Conservation (phyloP, 176 grass and related monocot species). For the Triticum dicoccoides region DNA sequence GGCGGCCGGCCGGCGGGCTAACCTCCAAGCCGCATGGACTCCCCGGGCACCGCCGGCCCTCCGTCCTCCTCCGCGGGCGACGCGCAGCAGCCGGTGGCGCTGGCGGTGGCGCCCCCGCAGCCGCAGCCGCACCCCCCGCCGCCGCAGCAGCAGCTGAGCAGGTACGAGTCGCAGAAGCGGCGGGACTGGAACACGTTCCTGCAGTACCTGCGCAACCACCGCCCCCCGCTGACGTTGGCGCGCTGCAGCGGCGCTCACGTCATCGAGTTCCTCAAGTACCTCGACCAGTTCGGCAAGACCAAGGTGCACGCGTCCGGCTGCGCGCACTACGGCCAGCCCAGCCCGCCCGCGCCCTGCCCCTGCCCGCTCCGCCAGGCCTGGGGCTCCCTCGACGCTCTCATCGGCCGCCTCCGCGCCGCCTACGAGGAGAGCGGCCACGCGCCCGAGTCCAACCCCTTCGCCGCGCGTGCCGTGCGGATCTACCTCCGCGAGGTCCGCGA, state of each 20-base stretch:
- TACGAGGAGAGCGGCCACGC: constrained; percentile 89
- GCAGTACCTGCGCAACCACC: constrained; percentile 98
- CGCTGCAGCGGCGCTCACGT: constrained; percentile 97
- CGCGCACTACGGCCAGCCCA: constrained; percentile 82
- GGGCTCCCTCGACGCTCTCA: constrained; percentile 96
- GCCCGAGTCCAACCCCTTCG: constrained; percentile 91
- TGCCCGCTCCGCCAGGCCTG: constrained; percentile 91
- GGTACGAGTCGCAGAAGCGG: constrained; percentile 98
- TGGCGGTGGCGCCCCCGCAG: neutral
- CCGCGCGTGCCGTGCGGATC: constrained; percentile 87
- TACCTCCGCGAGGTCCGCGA: constrained; percentile 97
- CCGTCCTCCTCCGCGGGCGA: constrained; percentile 8
- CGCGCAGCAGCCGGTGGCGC: constrained; percentile 5
- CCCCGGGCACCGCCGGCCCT: constrained; percentile 9
- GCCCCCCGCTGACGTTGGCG: constrained; percentile 82
- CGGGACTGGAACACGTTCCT: constrained; percentile 99
- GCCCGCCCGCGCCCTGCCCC: constrained; percentile 76
- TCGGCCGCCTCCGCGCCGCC: constrained; percentile 85
- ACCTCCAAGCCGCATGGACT: constrained; percentile 24
- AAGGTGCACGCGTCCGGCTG: constrained; percentile 80
- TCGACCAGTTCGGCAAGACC: constrained; percentile 99
- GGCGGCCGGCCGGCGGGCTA: constrained; percentile 10
- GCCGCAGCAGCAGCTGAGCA: constrained; percentile 53
- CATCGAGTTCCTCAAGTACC: constrained; percentile 96
- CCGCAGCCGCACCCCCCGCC: neutral